Evolutionary conservation across 2,329 filamentous ascomycete species (phyloP).

Genomic region (Aspergillus neotritici): DNA sequence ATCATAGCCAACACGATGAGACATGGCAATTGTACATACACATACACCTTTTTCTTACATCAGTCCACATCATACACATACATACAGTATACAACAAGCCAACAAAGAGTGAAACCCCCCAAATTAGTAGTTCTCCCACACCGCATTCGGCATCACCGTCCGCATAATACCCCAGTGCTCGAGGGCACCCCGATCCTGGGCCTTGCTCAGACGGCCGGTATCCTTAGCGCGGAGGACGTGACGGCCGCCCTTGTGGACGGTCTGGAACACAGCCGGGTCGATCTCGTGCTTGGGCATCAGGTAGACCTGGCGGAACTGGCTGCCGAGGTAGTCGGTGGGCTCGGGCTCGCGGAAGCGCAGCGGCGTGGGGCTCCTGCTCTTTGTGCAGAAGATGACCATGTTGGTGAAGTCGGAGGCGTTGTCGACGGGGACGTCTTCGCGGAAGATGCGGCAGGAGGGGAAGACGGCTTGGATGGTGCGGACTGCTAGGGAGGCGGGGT

Average conservation of each 20-base stretch:
- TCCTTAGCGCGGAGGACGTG: conserved; percentile 44
- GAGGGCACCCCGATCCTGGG: conserved; percentile 68
- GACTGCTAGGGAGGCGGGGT: conserved; percentile 70
- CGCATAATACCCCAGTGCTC: conserved; percentile 94
- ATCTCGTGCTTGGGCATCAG: conserved; percentile 70
- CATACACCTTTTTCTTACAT: no score
- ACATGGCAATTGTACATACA: no score
- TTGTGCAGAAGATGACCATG: conserved; percentile 91
- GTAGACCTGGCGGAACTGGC: conserved; percentile 62
- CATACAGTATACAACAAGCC: background rate
- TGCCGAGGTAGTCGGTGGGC: conserved; percentile 64
- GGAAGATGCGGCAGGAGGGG: conserved; percentile 84
- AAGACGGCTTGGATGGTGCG: conserved; percentile 79
- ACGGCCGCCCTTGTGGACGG: conserved; percentile 41
- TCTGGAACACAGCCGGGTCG: conserved; percentile 35
- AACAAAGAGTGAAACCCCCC: background rate
- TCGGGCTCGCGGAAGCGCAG: conserved; percentile 63
- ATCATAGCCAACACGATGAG: no score
- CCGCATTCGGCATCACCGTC: conserved; percentile 63
- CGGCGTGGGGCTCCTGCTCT: conserved; percentile 42
- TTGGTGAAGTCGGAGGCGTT: conserved; percentile 75
- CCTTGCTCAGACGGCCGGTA: conserved; percentile 61
- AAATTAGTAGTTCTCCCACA: conserved; percentile 81
- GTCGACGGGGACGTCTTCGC: conserved; percentile 60
- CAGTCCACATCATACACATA: background rate